phyloP scores from a whole-genome alignment of 1,284 basidiomycete genomes.

The Puccinia novopanici region DNA sequence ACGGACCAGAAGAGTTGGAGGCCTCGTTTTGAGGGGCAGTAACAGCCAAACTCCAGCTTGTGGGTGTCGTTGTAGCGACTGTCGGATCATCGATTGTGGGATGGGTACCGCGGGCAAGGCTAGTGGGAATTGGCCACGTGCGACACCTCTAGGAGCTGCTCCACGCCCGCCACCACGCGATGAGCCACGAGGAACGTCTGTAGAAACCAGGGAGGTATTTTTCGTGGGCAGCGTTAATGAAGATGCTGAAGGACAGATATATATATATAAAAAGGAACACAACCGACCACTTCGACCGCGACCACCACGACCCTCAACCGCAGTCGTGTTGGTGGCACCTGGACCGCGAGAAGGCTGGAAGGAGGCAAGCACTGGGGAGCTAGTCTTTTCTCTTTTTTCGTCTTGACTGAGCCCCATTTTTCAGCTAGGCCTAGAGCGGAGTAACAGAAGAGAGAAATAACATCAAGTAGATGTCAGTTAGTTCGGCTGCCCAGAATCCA shows the following conservation, averaged over 20 bases:
- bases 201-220: background rate
- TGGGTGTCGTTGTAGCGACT: constrained; percentile 22
- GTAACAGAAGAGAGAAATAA: background rate
- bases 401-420: constrained; percentile 81
- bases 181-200: constrained; percentile 40
- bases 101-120: constrained; percentile 6
- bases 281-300: constrained; percentile 47
- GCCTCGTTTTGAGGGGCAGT: background rate
- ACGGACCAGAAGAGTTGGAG: background rate
- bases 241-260: background rate
- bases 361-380: constrained; percentile 21
- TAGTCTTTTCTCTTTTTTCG: constrained; percentile 72
- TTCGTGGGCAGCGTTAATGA: background rate
- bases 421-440: constrained; percentile 68
- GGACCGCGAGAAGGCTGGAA: constrained; percentile 3
- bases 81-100: constrained; percentile 3
- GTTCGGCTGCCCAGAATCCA: background rate
- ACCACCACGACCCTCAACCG: constrained; percentile 10
- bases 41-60: constrained; percentile 34
- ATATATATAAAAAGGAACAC: background rate
- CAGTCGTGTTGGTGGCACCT: background rate
- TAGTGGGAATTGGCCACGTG: constrained; percentile 43
- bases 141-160: constrained; percentile 41
- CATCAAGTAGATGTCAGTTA: background rate
- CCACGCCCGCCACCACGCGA: constrained; percentile 43